Evolutionary conservation across 768 basidiomycete genomes (phyloP), one percentile per base, ranked within the genome.

Genomic region (Hirschioporus abietinus): DNA sequence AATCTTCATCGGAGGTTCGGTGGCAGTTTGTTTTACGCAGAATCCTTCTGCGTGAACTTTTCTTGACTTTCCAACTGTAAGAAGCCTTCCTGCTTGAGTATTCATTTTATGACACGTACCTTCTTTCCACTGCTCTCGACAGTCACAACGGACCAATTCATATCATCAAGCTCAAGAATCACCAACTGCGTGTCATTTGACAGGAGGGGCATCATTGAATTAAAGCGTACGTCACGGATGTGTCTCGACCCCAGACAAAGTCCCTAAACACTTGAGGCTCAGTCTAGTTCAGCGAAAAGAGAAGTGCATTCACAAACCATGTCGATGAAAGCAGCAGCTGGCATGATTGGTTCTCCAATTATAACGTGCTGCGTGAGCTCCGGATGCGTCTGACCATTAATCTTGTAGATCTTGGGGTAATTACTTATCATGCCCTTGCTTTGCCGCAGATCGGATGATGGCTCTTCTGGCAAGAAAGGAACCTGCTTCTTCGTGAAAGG

Each of bases 331-430:
- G 80, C 83, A 15, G 82, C 76, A 17, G 81, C 82, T 12, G 83
- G 81, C 78, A 82, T 79, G 25, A 83, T 81, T 0, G 80, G 75
- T 23, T 82, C 80, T 0, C 78, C 79, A 25, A 77, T 76, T 42
- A 84, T 80, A 20, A 82, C 69, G 69, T 84, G 83, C 35, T 83
- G 76, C 0, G 80, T 77, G 10, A 84, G 70, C 23, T 75, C 75
- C 0, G 83, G 79, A 64, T 80, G 78, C 1, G 78, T 79, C 20
- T 72, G 65, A 9, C 68, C 63, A 66, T 77, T 83, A 36, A 84
- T 20, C 15, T 67, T 12, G 75, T 75, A 60, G 82, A 74, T 57
- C 75, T 73, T 0, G 72, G 20, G 52, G 76, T 70, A 58, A 81
- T 79, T 10, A 82, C 69, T 0, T 82, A 79, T 0, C 30, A 66